A percentile compares a stretch with the other conserved stretches of the same genome.
These are phyloP conservation scores for Talaromyces sp. DNA, from an alignment of 2,329 filamentous ascomycete species.

Conservation along the genomic window DNA sequence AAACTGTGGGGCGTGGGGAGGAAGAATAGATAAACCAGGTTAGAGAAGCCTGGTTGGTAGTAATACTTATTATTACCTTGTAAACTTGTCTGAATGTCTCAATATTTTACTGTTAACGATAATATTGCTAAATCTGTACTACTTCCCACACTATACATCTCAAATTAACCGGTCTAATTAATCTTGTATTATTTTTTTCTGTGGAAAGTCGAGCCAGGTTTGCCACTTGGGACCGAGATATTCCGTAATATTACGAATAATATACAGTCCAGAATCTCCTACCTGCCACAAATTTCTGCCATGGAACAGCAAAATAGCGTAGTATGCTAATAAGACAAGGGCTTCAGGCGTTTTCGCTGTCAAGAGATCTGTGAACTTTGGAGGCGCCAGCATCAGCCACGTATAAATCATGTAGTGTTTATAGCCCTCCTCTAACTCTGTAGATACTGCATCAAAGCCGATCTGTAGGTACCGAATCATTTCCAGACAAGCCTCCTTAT, in stretches of 20 bases:
- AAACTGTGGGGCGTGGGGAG: too few relatives aligned
- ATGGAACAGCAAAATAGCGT: conserved; percentile 5
- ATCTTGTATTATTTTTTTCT: neutral
- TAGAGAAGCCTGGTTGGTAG: too few relatives aligned
- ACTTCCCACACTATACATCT: neutral
- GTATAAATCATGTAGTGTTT: conserved; percentile 2
- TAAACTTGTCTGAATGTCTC: too few relatives aligned
- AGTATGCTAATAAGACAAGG: conserved; percentile 1
- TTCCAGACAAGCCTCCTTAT: conserved; percentile 6
- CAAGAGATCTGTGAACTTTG: conserved; percentile 1
- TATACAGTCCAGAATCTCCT: conserved; percentile 5
- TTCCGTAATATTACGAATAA: conserved; percentile 2
- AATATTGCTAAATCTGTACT: too few relatives aligned
- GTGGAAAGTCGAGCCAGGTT: conserved; percentile 6
- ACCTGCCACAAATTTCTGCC: conserved; percentile 7
- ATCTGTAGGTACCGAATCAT: conserved; percentile 7
- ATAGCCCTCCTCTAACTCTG: conserved; percentile 3
- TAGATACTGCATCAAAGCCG: conserved; percentile 6
- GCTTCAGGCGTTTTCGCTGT: conserved; percentile 6
- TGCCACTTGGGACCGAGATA: conserved; percentile 4
- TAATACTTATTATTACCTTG: too few relatives aligned
- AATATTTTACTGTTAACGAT: too few relatives aligned
- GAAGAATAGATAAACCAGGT: too few relatives aligned
- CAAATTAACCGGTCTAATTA: neutral
- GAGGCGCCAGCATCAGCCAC: conserved; percentile 2